phyloP scores from a whole-genome alignment of 1,139 yeast species.

The Spathaspora sp. region DNA sequence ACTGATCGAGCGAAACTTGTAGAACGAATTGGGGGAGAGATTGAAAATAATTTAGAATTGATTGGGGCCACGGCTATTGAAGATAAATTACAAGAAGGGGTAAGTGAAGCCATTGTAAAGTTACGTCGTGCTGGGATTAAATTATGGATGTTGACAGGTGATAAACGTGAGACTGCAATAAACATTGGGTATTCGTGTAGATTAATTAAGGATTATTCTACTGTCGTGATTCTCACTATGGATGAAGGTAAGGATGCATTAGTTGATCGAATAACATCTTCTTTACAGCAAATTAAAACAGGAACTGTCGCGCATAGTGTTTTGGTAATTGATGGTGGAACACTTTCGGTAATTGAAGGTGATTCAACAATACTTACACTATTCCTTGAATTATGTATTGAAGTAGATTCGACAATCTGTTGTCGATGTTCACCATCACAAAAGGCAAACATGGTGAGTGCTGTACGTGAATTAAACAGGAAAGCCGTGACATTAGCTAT shows the following conservation, averaged over 20 bases:
- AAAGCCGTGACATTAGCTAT: conserved; percentile 85
- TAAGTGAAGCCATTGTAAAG: conserved; percentile 89
- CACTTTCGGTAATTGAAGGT: conserved; percentile 68
- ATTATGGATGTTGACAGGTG: conserved; percentile 98
- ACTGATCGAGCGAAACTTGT: conserved; percentile 64
- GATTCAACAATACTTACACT: conserved; percentile 71
- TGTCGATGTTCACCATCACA: conserved; percentile 98
- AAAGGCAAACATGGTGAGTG: conserved; percentile 83
- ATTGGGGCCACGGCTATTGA: conserved; percentile 97
- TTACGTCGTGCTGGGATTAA: conserved; percentile 90
- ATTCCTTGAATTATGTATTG: conserved; percentile 80
- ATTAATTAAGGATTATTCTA: conserved; percentile 87
- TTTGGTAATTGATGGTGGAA: conserved; percentile 88
- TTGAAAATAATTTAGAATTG: conserved; percentile 67
- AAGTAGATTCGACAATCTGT: conserved; percentile 87
- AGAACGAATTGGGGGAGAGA: conserved; percentile 67
- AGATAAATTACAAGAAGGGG: conserved; percentile 94
- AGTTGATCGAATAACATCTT: conserved; percentile 55
- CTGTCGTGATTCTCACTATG: conserved; percentile 71
- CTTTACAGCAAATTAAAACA: conserved; percentile 57
- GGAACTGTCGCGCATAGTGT: conserved; percentile 91
- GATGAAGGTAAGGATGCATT: conserved; percentile 55
- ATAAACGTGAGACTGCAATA: conserved; percentile 95
- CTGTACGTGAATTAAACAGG: conserved; percentile 66
- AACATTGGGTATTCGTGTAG: conserved; percentile 95